phyloP scores from a whole-genome alignment of 441 rosid species.

The Kokia cookei region DNA sequence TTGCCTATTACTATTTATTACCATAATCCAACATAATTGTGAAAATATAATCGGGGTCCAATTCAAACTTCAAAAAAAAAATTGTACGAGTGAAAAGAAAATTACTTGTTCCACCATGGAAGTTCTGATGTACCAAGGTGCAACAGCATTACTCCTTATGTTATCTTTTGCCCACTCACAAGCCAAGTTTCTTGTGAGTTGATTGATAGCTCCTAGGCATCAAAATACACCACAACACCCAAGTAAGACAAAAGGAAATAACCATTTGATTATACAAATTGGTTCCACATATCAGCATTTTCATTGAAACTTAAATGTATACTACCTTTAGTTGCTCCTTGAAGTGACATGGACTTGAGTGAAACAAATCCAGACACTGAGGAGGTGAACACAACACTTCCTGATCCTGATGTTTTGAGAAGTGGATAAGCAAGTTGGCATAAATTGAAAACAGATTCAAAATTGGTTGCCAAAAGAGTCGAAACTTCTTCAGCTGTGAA shows the following conservation, averaged over 20 bases:
- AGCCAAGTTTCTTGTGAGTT: conserved; percentile 51
- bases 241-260: not conserved
- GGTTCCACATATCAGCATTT: not conserved
- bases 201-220: conserved; percentile 55
- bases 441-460: conserved; percentile 63
- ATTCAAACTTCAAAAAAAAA: not conserved
- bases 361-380: conserved; percentile 70
- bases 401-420: conserved; percentile 47
- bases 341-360: conserved; percentile 59
- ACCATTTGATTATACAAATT: not conserved
- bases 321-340: conserved; percentile 73
- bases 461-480: conserved; percentile 51
- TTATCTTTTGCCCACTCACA: conserved; percentile 69
- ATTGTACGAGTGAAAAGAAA: not conserved
- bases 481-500: conserved; percentile 50
- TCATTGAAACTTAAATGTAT: not conserved
- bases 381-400: conserved; percentile 53
- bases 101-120: conserved; percentile 62
- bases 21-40: not conserved
- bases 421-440: conserved; percentile 70
- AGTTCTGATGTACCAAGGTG: conserved; percentile 70
- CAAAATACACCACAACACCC: not conserved
- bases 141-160: conserved; percentile 58
- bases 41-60: not conserved
- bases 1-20: not conserved